Base-by-base conservation (phyloP, 1,139 yeast genomes). In the Spathaspora sp. region DNA sequence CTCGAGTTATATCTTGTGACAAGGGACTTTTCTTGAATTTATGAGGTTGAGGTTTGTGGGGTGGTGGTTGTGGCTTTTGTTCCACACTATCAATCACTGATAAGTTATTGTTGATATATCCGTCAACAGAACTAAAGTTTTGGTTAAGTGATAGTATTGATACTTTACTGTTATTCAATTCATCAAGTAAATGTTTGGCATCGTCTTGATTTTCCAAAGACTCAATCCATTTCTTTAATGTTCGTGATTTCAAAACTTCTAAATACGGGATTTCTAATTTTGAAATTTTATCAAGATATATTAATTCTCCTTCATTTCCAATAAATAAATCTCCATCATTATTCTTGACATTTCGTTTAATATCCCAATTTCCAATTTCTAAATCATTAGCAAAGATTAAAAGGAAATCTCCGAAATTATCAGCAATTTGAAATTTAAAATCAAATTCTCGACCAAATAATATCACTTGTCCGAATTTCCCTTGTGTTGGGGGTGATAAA, bases 401-500 rank as follows among this genome's bases (percentile, higher is more conserved):
- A 45, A 89, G 67, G 62, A 90, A 90, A 54, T 86, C 90, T 31
- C 95, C 96, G 86, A 95, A 90, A 49, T 83, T 85, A 43, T 84
- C 82, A 15, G 96, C 90, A 24, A 89, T 69, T 41, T 79, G 87
- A 62, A 78, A 88, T 63, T 89, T 89, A 39, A 86, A 79, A 65
- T 89, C 97, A 59, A 86, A 89, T 49, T 91, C 97, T 57, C 96
- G 80, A 37, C 97, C 97, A 65, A 89, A 90, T 45, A 89, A 61
- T 47, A 91, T 88, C 23, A 89, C 88, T 63, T 90, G 96, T 13
- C 97, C 98, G 72, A 82, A 77, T 39, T 67, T 72, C 27, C 69
- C 68, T 15, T 70, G 67, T 3, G 81, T 72, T 3, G 89, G 96
- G 1, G 97, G 97, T 2, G 93, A 86, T 50, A 91, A 73, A 65